Percentiles rank a stretch among this genome's conserved stretches.
Evolutionary conservation across 352 stramenopile species (phyloP).

Genomic region (Pythium folliculosum): DNA sequence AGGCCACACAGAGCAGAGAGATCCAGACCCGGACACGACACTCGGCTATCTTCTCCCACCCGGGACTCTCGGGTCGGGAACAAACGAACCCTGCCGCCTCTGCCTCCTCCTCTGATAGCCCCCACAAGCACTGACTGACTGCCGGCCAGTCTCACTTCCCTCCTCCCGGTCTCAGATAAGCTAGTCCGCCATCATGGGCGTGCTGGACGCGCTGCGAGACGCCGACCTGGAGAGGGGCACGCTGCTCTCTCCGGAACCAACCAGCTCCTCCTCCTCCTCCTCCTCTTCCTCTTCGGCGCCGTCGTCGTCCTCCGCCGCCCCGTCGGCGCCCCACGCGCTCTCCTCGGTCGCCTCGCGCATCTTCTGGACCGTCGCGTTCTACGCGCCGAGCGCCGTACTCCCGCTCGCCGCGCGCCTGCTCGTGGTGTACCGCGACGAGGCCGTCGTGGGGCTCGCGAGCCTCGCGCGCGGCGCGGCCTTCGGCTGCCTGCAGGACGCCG

Average conservation of each 20-base stretch:
- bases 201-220: not conserved
- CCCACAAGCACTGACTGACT: not conserved
- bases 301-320: no score
- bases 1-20: not conserved
- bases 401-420: not conserved
- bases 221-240: not conserved
- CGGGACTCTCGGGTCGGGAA: no score
- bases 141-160: not conserved
- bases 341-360: not conserved
- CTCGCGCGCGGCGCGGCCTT: slow-evolving; percentile 1
- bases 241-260: not conserved
- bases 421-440: slow-evolving; percentile 1
- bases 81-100: no score
- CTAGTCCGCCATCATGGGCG: not conserved
- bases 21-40: not conserved
- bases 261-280: not conserved
- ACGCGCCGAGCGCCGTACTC: slow-evolving; percentile 3
- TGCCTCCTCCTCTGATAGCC: no score
- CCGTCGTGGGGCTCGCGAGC: not conserved
- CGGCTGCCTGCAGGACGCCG: slow-evolving; percentile 15
- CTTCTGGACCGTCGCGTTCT: slow-evolving; percentile 14
- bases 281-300: not conserved
- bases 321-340: not conserved
- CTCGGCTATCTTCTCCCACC: no score
- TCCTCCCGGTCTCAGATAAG: not conserved